These are phyloP conservation scores for Ambrosia hybrid DNA, from an alignment of 140 eudicot genomes.

Conservation along the genomic window DNA sequence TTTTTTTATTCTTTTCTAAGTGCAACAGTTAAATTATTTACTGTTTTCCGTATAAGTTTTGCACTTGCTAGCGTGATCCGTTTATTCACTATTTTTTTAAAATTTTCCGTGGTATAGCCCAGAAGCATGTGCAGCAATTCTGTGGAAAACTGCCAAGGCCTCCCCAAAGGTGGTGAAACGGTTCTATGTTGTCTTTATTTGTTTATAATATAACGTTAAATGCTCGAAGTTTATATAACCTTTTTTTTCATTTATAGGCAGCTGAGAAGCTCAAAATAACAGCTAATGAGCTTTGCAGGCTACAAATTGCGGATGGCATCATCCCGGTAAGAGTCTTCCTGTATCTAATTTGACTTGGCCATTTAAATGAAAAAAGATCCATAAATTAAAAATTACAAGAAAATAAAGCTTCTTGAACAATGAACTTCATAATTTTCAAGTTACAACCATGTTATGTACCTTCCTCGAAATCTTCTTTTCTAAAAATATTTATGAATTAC, in stretches of 20 bases:
- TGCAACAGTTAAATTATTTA: no score
- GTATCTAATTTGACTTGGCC: background rate
- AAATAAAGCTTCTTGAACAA: constrained; percentile 9
- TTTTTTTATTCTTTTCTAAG: background rate
- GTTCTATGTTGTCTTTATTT: background rate
- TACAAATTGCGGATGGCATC: constrained; percentile 71
- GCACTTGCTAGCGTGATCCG: background rate
- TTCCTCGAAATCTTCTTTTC: background rate
- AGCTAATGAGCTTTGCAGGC: constrained; percentile 62
- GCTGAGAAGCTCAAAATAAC: constrained; percentile 91
- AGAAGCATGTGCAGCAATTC: constrained; percentile 95
- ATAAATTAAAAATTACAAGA: background rate
- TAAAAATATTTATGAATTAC: background rate
- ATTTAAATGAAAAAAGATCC: background rate
- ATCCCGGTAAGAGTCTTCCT: constrained; percentile 53
- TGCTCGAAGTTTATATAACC: constrained; percentile 7
- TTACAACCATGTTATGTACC: background rate
- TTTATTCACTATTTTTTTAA: background rate
- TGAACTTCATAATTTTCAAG: background rate
- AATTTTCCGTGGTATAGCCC: constrained; percentile 50
- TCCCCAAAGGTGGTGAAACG: constrained; percentile 65
- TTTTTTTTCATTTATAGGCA: constrained; percentile 50
- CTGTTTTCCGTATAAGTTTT: background rate
- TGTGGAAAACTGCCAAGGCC: constrained; percentile 86
- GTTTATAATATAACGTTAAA: background rate